Evolutionary conservation across 2,329 filamentous ascomycete species (phyloP).

Genomic region (Cladophialophora carrionii): DNA sequence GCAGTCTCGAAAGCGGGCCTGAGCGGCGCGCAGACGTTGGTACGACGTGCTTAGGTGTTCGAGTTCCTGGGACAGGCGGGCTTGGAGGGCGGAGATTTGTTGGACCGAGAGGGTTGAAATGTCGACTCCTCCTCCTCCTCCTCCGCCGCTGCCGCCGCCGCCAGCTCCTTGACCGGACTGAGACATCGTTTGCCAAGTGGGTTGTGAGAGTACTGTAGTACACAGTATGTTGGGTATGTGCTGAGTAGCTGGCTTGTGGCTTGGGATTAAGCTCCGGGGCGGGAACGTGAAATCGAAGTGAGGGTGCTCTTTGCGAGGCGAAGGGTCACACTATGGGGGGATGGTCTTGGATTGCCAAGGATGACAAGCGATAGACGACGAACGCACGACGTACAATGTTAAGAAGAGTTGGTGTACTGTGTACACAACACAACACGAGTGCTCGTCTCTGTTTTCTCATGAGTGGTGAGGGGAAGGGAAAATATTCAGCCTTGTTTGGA

Average conservation of each 20-base stretch:
- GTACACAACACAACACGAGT: neutral
- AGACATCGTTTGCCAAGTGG: slow-evolving; percentile 22
- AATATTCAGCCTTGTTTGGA: neutral
- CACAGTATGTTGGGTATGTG: neutral
- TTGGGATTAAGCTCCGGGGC: neutral
- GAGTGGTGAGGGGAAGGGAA: neutral
- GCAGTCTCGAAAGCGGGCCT: slow-evolving; percentile 90
- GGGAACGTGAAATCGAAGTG: neutral
- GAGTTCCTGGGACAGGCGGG: slow-evolving; percentile 93
- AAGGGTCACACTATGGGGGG: neutral
- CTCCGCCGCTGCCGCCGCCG: no score
- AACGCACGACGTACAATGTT: neutral
- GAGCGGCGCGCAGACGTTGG: slow-evolving; percentile 83
- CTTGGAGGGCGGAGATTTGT: slow-evolving; percentile 89
- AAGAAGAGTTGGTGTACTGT: neutral
- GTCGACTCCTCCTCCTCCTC: no score
- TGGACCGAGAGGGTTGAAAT: slow-evolving; percentile 77
- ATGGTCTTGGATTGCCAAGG: neutral
- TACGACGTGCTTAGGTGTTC: slow-evolving; percentile 92
- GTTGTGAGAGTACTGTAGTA: neutral
- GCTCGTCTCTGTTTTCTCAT: neutral
- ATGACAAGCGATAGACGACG: neutral
- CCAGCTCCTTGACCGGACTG: slow-evolving; percentile 38
- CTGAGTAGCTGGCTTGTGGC: neutral
- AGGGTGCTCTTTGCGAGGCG: neutral